Evolutionary conservation across 2,329 filamentous ascomycete species (phyloP).

Genomic region (Graphilbum fragrans): DNA sequence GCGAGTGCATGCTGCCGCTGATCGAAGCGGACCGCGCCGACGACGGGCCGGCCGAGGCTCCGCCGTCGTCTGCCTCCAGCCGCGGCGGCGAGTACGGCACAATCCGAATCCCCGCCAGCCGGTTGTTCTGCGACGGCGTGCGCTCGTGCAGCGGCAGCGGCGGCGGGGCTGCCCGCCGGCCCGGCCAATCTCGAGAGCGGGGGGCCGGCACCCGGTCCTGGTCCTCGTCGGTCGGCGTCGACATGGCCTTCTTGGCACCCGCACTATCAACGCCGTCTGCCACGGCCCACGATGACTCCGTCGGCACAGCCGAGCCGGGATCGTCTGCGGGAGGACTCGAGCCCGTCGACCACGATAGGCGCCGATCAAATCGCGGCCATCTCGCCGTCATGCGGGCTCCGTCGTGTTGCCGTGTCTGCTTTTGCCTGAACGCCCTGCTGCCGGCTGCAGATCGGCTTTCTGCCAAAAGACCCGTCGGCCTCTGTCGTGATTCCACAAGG

Average conservation of each 20-base stretch:
- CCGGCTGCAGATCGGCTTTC: too few species aligned
- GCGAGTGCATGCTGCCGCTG: neutral
- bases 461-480: too few species aligned
- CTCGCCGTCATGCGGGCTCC: slow-evolving; percentile 4
- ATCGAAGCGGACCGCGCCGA: neutral
- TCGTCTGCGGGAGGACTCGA: neutral
- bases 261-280: neutral
- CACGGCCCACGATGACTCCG: neutral
- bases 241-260: neutral
- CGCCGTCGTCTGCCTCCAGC: slow-evolving; percentile 14
- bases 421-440: too few species aligned
- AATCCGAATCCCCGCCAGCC: slow-evolving; percentile 28
- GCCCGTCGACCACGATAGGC: slow-evolving; percentile 1
- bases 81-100: slow-evolving; percentile 36
- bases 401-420: neutral
- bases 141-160: slow-evolving; percentile 25
- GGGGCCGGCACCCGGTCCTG: neutral
- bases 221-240: neutral
- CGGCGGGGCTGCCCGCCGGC: slow-evolving; percentile 15
- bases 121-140: slow-evolving; percentile 27
- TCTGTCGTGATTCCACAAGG: too few species aligned
- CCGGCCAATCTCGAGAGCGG: slow-evolving; percentile 1
- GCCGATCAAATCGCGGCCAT: slow-evolving; percentile 7
- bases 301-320: slow-evolving; percentile 4
- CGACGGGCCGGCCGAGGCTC: neutral